A percentile compares a stretch with the other conserved stretches of the same genome.
Conservation (phyloP, 208 protist genomes). For the Trypanosoma melophagium region DNA sequence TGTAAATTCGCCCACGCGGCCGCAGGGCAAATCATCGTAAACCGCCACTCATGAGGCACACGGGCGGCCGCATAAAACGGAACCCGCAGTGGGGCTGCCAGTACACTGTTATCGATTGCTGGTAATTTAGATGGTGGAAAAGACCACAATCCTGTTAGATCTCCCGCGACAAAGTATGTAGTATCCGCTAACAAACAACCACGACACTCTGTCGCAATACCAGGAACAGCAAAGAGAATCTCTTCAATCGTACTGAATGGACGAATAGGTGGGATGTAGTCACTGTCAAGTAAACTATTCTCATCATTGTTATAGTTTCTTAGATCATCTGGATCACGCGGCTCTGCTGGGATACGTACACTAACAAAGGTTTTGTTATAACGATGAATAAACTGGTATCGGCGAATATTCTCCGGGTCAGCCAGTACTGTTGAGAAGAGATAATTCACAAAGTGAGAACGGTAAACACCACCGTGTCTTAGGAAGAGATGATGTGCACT, state of each 20-base stretch:
- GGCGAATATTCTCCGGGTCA: slow-evolving; percentile 34
- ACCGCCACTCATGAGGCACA: slow-evolving; percentile 54
- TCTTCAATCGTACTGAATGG: slow-evolving; percentile 83
- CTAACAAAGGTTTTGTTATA: slow-evolving; percentile 80
- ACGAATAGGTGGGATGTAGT: slow-evolving; percentile 48
- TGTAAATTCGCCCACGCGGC: slow-evolving; percentile 43
- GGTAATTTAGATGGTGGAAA: slow-evolving; percentile 19
- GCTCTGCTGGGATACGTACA: slow-evolving; percentile 55
- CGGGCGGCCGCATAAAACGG: slow-evolving; percentile 41
- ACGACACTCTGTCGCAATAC: slow-evolving; percentile 79
- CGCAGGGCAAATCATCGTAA: slow-evolving; percentile 65
- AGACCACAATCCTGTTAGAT: slow-evolving; percentile 67
- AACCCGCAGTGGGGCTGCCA: slow-evolving; percentile 50
- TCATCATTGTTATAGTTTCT: background rate
- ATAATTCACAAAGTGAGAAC: slow-evolving; percentile 83
- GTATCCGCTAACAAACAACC: slow-evolving; percentile 88
- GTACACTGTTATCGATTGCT: slow-evolving; percentile 30
- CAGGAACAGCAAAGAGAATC: slow-evolving; percentile 87
- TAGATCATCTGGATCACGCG: slow-evolving; percentile 1
- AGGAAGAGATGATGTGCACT: slow-evolving; percentile 77
- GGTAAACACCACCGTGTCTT: slow-evolving; percentile 70
- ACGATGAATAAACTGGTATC: slow-evolving; percentile 58
- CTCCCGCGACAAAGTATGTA: slow-evolving; percentile 82
- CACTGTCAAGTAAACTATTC: background rate
- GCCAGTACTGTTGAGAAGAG: slow-evolving; percentile 55